Conservation (phyloP, 2,329 filamentous ascomycete species). For the Ophiostoma montium region DNA sequence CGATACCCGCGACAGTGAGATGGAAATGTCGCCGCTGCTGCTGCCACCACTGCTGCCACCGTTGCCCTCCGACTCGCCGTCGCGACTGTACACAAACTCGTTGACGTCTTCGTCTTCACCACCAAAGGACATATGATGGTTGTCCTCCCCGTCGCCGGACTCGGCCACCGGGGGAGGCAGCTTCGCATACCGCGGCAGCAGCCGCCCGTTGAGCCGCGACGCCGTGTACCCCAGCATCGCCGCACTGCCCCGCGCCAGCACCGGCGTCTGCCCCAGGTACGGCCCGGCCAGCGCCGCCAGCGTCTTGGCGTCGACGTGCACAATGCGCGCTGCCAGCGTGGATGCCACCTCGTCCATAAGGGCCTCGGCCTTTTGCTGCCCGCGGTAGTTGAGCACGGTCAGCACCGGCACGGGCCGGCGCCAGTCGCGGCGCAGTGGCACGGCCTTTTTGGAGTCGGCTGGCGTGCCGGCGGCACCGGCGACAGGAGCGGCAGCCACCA, state of each 20-base stretch:
- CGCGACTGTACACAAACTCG: not conserved
- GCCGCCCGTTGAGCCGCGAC: conserved; percentile 38
- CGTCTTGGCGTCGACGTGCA: conserved; percentile 55
- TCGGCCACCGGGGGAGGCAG: not conserved
- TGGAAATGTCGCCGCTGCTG: conserved; percentile 19
- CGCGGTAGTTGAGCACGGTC: conserved; percentile 22
- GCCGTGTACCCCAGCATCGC: conserved; percentile 43
- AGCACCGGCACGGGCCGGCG: conserved; percentile 23
- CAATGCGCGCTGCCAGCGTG: conserved; percentile 45
- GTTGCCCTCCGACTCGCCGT: conserved; percentile 13
- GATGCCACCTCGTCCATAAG: conserved; percentile 20
- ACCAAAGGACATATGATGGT: no score
- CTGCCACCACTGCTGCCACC: conserved; percentile 18
- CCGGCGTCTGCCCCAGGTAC: conserved; percentile 48
- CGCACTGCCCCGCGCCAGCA: conserved; percentile 34
- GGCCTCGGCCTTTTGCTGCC: conserved; percentile 16
- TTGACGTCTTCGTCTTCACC: not conserved
- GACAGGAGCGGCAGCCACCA: conserved; percentile 17
- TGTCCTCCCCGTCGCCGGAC: not conserved
- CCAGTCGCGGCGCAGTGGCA: conserved; percentile 17
- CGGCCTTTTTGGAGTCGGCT: no score
- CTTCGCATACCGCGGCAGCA: conserved; percentile 24
- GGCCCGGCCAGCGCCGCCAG: conserved; percentile 55
- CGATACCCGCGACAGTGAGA: conserved; percentile 14
- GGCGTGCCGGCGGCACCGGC: conserved; percentile 5